Evolutionary conservation across 2,329 filamentous ascomycete genomes (phyloP), one percentile per base, ranked within the genome.

Genomic region (Coniochaeta sp.): DNA sequence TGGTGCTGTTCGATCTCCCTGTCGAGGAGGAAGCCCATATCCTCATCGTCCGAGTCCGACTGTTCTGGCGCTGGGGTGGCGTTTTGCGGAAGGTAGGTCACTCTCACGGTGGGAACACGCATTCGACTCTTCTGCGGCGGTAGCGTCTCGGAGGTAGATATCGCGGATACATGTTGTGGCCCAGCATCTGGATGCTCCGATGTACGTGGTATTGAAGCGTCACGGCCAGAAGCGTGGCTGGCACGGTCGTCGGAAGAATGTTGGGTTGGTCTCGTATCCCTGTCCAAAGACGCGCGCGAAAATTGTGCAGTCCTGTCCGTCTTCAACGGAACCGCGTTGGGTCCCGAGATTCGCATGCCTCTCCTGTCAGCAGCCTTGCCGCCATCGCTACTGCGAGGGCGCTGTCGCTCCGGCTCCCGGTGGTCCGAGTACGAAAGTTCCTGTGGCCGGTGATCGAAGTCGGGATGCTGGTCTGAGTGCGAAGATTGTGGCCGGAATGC

Each of bases 1-100:
- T 84, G 78, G 1, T 78, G 76, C 66, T 84, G 81, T 47, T 74
- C 69, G 40, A 85, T 83, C 64, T 84, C 74, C 58, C 74, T 73
- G 58, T 79, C 76, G 58, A 86, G 83, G 61, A 81, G 81, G 58
- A 83, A 81, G 19, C 78, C 81, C 73, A 85, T 81, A 52, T 83
- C 80, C 55, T 85, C 83, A 60, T 86, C 83, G 50, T 85, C 81
- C 57, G 77, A 79, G 59, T 85, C 82, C 0, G 81, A 79, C 58
- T 75, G 73, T 55, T 78, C 76, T 4, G 72, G 63, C 12, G 73
- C 65, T 12, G 66, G 65, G 22, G 44, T 14, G 17, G 36, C 42
- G 2, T 55, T 38, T 32, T 42, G 38, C 12, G 58, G 44, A 16
- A 22, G 4, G 54, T 34, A 56, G 5, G 54, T 56, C 10, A 56